phyloP scores from a whole-genome alignment of 2,329 filamentous ascomycete genomes.

The Alternaria arbusti region DNA sequence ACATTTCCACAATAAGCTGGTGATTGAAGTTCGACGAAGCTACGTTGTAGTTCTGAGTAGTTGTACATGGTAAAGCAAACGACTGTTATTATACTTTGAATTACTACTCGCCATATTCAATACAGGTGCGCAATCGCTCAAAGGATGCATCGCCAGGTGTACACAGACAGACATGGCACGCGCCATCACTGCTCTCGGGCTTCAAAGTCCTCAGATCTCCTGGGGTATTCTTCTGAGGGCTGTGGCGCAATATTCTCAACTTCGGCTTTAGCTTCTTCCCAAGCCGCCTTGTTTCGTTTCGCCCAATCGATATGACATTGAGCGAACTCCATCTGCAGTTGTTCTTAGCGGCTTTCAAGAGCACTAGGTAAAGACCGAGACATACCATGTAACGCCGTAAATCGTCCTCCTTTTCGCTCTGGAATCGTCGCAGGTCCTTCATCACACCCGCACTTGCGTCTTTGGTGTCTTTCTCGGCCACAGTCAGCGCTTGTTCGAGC shows the following conservation, averaged over 20 bases:
- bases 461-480: conserved; percentile 88
- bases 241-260: conserved; percentile 79
- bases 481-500: conserved; percentile 88
- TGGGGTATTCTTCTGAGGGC: conserved; percentile 26
- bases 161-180: background rate
- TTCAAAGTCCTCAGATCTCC: conserved; percentile 19
- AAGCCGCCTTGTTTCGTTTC: conserved; percentile 86
- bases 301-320: conserved; percentile 95
- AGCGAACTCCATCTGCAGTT: conserved; percentile 79
- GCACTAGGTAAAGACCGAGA: background rate
- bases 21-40: background rate
- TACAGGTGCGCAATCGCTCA: background rate
- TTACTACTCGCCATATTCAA: background rate
- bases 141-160: background rate
- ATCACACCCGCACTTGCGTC: conserved; percentile 89
- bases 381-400: conserved; percentile 93
- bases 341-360: background rate
- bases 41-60: background rate
- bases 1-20: background rate
- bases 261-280: conserved; percentile 88
- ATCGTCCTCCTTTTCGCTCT: conserved; percentile 94
- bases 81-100: background rate
- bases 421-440: conserved; percentile 89
- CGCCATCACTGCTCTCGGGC: background rate
- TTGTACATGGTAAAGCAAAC: background rate